Base-by-base conservation (phyloP, 2,329 filamentous ascomycete genomes). In the Trichoderma breve region DNA sequence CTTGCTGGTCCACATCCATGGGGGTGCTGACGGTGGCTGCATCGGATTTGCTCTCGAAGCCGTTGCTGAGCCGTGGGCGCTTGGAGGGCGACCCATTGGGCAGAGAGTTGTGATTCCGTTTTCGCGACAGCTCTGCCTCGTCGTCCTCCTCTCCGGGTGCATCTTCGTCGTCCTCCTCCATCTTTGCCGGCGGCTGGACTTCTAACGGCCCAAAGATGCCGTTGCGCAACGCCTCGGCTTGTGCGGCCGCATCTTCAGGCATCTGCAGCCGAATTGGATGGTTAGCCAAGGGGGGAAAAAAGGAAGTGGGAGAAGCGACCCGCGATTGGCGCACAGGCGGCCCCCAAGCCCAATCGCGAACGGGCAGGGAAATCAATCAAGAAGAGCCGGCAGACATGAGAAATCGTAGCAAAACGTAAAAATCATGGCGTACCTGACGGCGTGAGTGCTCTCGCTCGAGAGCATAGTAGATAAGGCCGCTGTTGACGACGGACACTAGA, bases 401-500 rank as follows among this genome's bases (percentile, higher is more conserved):
- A 51, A 51, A 26, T 30, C 24, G n/a, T n/a, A 62, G 36, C 28
- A 36, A 69, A 43, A 5, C 14, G 55, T 21, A 15, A 14, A 39
- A 58, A 43, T 30, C 51, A 36, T 21, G 67, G 71, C 81, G 76
- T 86, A 89, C 87, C 85, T 85, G 81, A 76, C 82, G 82, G 70
- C 82, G 81, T 76, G 83, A 82, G 79, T 84, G 84, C 73, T 90
- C 85, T 76, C 89, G 84, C 79, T 91, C 88, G 70, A 89, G 83
- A 62, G 85, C 86, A 78, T 87, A 83, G 81, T 89, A 91, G 76
- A 89, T 80, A 66, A 91, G 84, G 72, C 89, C 89, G 81, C 88
- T 88, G 81, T 91, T 90, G 75, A 91, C 81, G 74, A 90, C 83
- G 72, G 86, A 86, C 72, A 91, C 88, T 78, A 91, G 83, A 76